phyloP scores from a whole-genome alignment of 345 rosid species.

The Durio zibethinus region DNA sequence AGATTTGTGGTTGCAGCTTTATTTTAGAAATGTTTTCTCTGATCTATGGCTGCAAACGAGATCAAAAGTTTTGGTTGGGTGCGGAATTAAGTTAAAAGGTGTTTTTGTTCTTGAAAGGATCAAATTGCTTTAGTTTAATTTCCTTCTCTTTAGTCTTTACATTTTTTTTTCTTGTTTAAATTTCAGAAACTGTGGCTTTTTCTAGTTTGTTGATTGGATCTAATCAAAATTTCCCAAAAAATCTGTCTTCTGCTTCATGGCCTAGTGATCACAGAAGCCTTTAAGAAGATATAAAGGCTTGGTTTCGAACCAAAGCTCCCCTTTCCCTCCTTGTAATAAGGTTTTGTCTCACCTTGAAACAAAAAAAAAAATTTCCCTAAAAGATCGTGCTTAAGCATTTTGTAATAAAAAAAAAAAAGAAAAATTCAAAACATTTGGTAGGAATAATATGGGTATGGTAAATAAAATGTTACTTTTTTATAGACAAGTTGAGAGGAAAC shows the following conservation, averaged over 20 bases:
- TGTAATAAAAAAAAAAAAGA: no score
- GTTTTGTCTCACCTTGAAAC: no score
- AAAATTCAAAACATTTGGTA: neutral
- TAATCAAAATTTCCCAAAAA: neutral
- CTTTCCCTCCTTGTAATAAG: no score
- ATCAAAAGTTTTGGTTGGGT: neutral
- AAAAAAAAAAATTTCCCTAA: neutral
- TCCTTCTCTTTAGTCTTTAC: neutral
- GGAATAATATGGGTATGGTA: no score
- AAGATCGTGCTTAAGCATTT: neutral
- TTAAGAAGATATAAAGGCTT: no score
- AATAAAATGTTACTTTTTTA: no score
- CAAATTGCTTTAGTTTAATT: neutral
- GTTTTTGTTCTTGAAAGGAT: neutral
- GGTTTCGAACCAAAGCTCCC: no score
- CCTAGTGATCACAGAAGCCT: no score
- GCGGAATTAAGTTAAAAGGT: neutral
- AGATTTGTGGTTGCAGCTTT: constrained; percentile 11
- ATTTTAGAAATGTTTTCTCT: neutral
- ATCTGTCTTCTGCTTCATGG: no score
- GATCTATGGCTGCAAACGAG: neutral
- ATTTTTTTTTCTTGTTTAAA: neutral
- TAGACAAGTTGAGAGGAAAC: neutral
- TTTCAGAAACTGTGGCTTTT: neutral
- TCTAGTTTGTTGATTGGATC: neutral